A percentile compares a stretch with the other conserved stretches of the same genome.
phyloP scores from a whole-genome alignment of 345 rosid genomes.

The Linum lewisii region DNA sequence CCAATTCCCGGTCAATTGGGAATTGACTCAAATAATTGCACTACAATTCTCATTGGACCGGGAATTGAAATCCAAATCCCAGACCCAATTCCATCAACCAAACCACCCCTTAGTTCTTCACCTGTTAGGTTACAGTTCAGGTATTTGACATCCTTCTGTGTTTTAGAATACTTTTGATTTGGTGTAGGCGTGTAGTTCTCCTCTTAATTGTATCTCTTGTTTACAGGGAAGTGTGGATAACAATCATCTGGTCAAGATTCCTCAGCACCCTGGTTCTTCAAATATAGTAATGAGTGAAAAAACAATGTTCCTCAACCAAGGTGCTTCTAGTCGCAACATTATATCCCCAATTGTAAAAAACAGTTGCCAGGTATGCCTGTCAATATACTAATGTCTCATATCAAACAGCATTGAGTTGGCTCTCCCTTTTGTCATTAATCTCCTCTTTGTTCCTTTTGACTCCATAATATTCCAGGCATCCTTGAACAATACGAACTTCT shows the following conservation, averaged over 20 bases:
- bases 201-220: conserved; percentile 7
- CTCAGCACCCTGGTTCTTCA: conserved; percentile 20
- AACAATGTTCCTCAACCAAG: conserved; percentile 23
- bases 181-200: not conserved
- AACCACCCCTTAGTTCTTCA: too few relatives aligned
- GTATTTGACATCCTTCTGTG: not conserved
- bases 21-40: too few relatives aligned
- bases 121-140: not conserved
- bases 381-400: conserved; percentile 5
- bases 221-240: conserved; percentile 18
- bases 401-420: conserved; percentile 11
- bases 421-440: not conserved
- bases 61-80: too few relatives aligned
- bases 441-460: not conserved
- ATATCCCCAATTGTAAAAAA: conserved; percentile 19
- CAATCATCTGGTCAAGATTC: conserved; percentile 17
- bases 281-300: conserved; percentile 26
- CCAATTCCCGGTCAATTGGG: too few relatives aligned
- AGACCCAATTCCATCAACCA: too few relatives aligned
- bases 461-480: conserved; percentile 30
- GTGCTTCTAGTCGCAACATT: conserved; percentile 27
- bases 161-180: not conserved
- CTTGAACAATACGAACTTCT: conserved; percentile 24
- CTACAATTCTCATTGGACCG: too few relatives aligned
- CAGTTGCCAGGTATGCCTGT: conserved; percentile 34